A percentile compares a stretch with the other conserved stretches of the same genome.
These are phyloP conservation scores for Eimeria sp. DNA, from an alignment of 169 alveolate species.

Conservation along the genomic window DNA sequence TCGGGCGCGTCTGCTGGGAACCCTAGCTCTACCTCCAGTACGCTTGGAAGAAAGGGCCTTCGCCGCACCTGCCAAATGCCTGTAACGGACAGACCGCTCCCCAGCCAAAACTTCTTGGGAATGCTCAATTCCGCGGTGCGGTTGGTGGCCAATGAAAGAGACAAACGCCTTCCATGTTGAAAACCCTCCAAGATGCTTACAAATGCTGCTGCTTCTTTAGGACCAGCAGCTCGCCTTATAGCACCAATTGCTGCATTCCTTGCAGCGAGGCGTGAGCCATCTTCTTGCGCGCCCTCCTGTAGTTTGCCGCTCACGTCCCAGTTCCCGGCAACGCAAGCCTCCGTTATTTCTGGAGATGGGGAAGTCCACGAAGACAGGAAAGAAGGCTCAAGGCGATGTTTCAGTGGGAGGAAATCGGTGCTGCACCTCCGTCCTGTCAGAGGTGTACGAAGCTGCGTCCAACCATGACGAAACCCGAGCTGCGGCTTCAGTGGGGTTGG, in stretches of 20 bases:
- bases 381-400: neutral
- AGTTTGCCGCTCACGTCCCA: conserved; percentile 31
- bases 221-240: conserved; percentile 33
- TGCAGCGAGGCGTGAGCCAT: neutral
- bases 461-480: neutral
- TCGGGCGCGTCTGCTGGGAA: conserved; percentile 48
- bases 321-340: conserved; percentile 47
- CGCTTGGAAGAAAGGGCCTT: conserved; percentile 10
- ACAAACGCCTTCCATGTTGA: conserved; percentile 13
- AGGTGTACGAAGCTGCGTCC: neutral
- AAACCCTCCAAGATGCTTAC: conserved; percentile 26
- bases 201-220: conserved; percentile 30
- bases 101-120: neutral
- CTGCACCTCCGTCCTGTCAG: neutral
- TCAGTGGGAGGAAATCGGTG: neutral
- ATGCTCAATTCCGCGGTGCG: conserved; percentile 30
- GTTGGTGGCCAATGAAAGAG: conserved; percentile 22
- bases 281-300: neutral
- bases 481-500: neutral
- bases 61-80: conserved; percentile 74
- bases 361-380: conserved; percentile 51
- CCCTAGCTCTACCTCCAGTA: conserved; percentile 27
- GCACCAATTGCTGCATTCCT: conserved; percentile 32
- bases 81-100: neutral
- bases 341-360: conserved; percentile 17